Conservation (phyloP, 2,329 filamentous ascomycete genomes). For the Talaromyces islandicus region DNA sequence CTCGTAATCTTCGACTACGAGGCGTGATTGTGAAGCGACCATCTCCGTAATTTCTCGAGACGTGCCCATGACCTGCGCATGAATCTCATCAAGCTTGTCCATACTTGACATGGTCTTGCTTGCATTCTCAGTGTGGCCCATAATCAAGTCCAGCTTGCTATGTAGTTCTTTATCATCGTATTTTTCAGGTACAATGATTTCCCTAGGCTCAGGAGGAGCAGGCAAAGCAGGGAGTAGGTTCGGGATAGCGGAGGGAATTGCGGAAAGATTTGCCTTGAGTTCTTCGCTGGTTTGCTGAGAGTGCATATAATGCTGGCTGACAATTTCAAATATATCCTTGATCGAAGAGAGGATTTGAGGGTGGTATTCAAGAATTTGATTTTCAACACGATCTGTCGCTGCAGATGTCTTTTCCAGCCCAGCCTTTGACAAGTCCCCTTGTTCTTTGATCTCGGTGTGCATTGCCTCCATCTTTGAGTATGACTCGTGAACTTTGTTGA, state of each 20-base stretch:
- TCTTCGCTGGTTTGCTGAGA: conserved; percentile 64
- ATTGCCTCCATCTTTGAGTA: conserved; percentile 67
- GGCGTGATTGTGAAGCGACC: conserved; percentile 67
- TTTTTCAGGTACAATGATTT: conserved; percentile 43
- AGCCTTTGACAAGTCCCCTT: conserved; percentile 77
- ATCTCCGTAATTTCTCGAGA: conserved; percentile 81
- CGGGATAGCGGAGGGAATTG: conserved; percentile 48
- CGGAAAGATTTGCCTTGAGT: conserved; percentile 50
- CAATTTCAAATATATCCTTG: conserved; percentile 75
- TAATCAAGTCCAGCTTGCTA: conserved; percentile 50
- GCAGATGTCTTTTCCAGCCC: conserved; percentile 70
- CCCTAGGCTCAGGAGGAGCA: conserved; percentile 26
- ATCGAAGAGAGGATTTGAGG: conserved; percentile 83
- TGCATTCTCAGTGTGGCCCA: conserved; percentile 48
- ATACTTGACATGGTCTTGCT: conserved; percentile 68
- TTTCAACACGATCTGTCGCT: conserved; percentile 69
- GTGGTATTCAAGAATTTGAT: conserved; percentile 73
- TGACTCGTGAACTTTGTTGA: conserved; percentile 74
- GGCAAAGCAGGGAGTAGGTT: conserved; percentile 50
- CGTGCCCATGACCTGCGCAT: conserved; percentile 77
- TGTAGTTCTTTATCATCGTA: conserved; percentile 57
- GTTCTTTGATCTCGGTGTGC: conserved; percentile 65
- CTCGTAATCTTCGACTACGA: conserved; percentile 71
- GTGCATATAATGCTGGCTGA: conserved; percentile 83
- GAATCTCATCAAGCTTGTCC: conserved; percentile 79